These are phyloP conservation scores for Asterochloris erici DNA, from an alignment of 139 green algal genomes.

Conservation along the genomic window DNA sequence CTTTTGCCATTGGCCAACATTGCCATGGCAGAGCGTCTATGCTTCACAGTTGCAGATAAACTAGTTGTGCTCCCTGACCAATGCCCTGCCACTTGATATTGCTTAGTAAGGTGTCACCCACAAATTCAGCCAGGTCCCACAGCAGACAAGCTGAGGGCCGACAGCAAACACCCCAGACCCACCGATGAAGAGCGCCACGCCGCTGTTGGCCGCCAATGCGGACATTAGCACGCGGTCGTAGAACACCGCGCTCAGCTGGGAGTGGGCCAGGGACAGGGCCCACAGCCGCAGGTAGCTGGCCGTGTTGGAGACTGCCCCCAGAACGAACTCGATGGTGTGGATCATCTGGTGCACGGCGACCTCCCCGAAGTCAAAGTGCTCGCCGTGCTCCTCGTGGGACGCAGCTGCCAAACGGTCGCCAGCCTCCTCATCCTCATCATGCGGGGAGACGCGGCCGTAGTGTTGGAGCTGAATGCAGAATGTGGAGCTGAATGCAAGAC, in stretches of 20 bases:
- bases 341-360: constrained; percentile 92
- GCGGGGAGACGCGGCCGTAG: constrained; percentile 25
- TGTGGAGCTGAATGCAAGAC: background rate
- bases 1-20: no score
- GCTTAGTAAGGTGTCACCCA: background rate
- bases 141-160: background rate
- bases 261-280: constrained; percentile 95
- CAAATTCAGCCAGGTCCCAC: background rate
- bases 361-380: constrained; percentile 91
- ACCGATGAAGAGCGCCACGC: constrained; percentile 64
- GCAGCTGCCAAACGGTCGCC: constrained; percentile 12
- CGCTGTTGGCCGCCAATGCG: constrained; percentile 40
- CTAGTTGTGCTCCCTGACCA: no score
- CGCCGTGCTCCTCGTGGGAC: constrained; percentile 38
- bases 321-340: constrained; percentile 99
- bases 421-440: constrained; percentile 21
- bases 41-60: no score
- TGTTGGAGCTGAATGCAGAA: constrained; percentile 17
- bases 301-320: constrained; percentile 98
- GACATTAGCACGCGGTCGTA: constrained; percentile 94
- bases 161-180: background rate
- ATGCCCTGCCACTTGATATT: no score
- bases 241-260: constrained; percentile 89
- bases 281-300: constrained; percentile 98
- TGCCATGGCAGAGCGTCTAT: no score